These are phyloP conservation scores for Tetraselmis striata DNA, from an alignment of 139 green algal genomes.

Conservation along the genomic window DNA sequence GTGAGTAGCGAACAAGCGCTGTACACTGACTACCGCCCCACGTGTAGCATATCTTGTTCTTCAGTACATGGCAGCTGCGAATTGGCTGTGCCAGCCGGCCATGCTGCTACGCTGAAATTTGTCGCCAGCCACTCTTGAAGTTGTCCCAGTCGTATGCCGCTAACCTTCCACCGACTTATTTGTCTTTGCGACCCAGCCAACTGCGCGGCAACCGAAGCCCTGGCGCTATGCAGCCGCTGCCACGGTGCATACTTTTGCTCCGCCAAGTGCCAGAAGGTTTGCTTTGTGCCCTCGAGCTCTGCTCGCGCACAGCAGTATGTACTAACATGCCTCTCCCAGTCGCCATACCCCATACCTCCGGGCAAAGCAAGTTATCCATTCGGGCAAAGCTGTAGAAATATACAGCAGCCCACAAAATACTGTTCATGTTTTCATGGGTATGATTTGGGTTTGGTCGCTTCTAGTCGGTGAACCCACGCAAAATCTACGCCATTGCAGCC, in stretches of 20 bases:
- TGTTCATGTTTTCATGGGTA: neutral
- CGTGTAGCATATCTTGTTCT: too few relatives aligned
- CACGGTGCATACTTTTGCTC: constrained; percentile 77
- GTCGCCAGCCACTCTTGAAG: neutral
- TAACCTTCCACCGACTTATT: neutral
- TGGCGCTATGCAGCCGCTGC: constrained; percentile 77
- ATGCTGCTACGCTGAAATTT: neutral
- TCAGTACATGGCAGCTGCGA: neutral
- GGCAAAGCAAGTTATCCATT: too few relatives aligned
- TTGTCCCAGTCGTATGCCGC: neutral
- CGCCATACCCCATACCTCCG: too few relatives aligned
- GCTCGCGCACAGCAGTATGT: too few relatives aligned
- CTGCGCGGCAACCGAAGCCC: constrained; percentile 49
- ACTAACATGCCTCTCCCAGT: too few relatives aligned
- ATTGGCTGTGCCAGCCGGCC: neutral
- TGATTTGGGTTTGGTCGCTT: neutral
- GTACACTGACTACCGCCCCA: too few relatives aligned
- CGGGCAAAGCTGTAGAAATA: too few relatives aligned
- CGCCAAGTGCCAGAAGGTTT: constrained; percentile 76
- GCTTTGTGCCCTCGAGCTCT: too few relatives aligned
- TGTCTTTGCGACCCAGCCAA: constrained; percentile 49
- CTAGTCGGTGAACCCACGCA: too few relatives aligned
- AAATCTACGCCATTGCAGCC: too few relatives aligned
- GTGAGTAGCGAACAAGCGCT: too few relatives aligned
- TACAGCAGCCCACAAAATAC: too few relatives aligned